phyloP scores from a whole-genome alignment of 2,329 filamentous ascomycete species.

The Sporothrix euskadiensis region DNA sequence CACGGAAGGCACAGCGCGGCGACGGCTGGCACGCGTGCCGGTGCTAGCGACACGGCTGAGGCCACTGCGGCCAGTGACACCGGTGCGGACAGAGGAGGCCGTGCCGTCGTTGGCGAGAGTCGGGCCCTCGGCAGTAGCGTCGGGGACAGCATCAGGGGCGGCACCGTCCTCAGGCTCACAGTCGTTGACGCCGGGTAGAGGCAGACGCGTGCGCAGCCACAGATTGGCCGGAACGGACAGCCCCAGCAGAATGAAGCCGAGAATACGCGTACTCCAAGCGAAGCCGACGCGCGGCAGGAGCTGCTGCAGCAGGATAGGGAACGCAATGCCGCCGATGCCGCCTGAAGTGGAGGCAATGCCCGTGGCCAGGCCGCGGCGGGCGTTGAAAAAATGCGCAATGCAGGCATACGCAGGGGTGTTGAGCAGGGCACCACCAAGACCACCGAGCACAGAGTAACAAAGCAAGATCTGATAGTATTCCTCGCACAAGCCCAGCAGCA shows the following conservation, averaged over 20 bases:
- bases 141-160: conserved; percentile 30
- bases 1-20: conserved; percentile 38
- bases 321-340: conserved; percentile 67
- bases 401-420: conserved; percentile 75
- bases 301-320: conserved; percentile 52
- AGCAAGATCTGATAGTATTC: conserved; percentile 80
- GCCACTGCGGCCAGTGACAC: conserved; percentile 44
- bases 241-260: conserved; percentile 52
- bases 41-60: background rate
- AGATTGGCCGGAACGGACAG: conserved; percentile 51
- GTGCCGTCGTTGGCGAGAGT: background rate
- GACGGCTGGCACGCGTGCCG: conserved; percentile 10
- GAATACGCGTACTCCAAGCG: conserved; percentile 51
- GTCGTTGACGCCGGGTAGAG: conserved; percentile 46
- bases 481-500: conserved; percentile 69
- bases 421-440: conserved; percentile 70
- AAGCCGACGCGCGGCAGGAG: conserved; percentile 52
- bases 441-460: conserved; percentile 71
- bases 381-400: conserved; percentile 76
- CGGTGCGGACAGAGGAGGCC: conserved; percentile 49
- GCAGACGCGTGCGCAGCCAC: conserved; percentile 55
- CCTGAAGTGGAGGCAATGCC: conserved; percentile 78
- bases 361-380: conserved; percentile 70
- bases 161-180: conserved; percentile 36
- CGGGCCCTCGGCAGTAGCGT: conserved; percentile 30